Base-by-base conservation (phyloP, 805 yeast genomes). In the Kodamaea fukazawae region DNA sequence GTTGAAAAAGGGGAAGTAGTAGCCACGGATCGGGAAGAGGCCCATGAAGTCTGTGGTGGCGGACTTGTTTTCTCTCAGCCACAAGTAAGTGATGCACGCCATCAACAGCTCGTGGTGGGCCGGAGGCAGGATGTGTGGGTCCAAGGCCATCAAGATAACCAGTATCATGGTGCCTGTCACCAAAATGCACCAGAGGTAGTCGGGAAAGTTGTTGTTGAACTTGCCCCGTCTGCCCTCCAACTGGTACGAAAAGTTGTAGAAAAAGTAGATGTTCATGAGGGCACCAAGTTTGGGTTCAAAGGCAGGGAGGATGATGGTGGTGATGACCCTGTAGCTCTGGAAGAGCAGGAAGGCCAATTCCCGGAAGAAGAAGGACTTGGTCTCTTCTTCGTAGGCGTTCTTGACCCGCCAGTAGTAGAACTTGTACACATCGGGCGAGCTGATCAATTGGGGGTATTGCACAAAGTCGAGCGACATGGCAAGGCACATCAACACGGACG, bases 41-140 rank as follows among this genome's bases (percentile, higher is more conserved):
- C 71, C 71, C 52, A 78, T 67, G 50, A 79, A 78, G 53, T 73
- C 73, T 30, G 79, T 75, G 18, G 69, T 65, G 22, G 73, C 66
- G 54, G 76, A 71, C 54, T 78, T 72, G 54, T 70, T 75, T 13
- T 71, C 67, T 30, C 83, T 61, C 18, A 83, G 74, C 86, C 86
- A 81, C 16, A 81, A 71, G 51, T 70, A 78, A 3, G 82, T 76
- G 33, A 80, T 64, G 34, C 83, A 77, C 12, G 78, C 70, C 28
- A 76, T 53, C 47, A 79, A 63, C 41, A 75, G 72, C 30, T 51
- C 53, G 48, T 67, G 72, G 41, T 55, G 58, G 2, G 47, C 38
- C 11, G 56, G 52, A 3, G 29, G 7, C 11, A 33, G 34, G n/a
- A 33, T 7, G 20, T 16, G 29, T 20, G 23, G 23, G 7, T 8